Conservation (phyloP, 139 green algal genomes). For the Chlamydomonas schloesseri region DNA sequence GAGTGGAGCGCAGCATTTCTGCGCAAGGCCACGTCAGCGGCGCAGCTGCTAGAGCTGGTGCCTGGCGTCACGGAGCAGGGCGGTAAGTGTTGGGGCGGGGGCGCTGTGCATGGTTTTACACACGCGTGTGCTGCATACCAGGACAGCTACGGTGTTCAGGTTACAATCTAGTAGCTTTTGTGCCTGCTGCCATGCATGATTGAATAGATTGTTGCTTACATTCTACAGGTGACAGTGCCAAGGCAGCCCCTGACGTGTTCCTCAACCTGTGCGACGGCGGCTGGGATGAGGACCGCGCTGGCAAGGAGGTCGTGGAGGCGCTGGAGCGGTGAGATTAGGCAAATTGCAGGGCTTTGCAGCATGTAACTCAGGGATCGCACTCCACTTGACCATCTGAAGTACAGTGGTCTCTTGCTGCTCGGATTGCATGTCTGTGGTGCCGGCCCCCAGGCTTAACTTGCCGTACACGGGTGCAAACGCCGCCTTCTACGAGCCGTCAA, state of each 20-base stretch:
- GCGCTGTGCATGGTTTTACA: no score
- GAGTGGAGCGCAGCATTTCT: not conserved
- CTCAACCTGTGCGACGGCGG: slow-evolving; percentile 38
- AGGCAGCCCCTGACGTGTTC: slow-evolving; percentile 5
- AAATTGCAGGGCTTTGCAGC: not conserved
- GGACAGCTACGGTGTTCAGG: no score
- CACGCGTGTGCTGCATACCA: no score
- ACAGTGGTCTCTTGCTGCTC: no score
- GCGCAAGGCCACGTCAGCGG: not conserved
- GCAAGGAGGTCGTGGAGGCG: slow-evolving; percentile 15
- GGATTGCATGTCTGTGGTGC: not conserved
- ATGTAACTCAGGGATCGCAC: no score
- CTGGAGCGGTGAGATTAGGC: slow-evolving; percentile 4
- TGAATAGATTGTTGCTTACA: no score
- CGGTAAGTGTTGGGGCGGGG: no score
- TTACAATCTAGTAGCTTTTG: no score
- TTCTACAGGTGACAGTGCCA: no score
- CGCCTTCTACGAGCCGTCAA: slow-evolving; percentile 48
- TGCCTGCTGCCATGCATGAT: no score
- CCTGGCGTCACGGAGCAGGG: not conserved
- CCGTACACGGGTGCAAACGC: slow-evolving; percentile 50
- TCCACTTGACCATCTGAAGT: no score
- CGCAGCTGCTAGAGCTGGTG: not conserved
- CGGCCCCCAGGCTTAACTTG: slow-evolving; percentile 12
- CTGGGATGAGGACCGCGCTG: slow-evolving; percentile 26